Percentiles rank a stretch among this genome's conserved stretches.
Conservation (phyloP, 345 rosid species). For the Ricinus communis region DNA sequence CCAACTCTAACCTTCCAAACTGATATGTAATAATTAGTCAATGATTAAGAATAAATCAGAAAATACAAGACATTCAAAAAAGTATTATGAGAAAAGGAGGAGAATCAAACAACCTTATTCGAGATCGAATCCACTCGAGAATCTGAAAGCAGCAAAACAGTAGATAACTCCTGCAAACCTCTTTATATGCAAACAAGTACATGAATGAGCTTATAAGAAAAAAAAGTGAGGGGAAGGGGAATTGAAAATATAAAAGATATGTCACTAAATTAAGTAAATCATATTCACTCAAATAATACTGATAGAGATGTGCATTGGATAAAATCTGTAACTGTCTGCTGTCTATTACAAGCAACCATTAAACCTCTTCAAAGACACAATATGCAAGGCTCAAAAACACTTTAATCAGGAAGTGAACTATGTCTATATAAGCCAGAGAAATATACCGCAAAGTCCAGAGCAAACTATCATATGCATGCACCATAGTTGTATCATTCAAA, state of each 20-base stretch:
- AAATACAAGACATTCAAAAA: background rate
- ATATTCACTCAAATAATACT: background rate
- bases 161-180: slow-evolving; percentile 79
- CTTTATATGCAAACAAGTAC: slow-evolving; percentile 43
- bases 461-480: slow-evolving; percentile 75
- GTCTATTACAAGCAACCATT: background rate
- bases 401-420: background rate
- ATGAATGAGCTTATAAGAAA: slow-evolving; percentile 14
- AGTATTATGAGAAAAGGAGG: background rate
- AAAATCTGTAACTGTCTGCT: background rate
- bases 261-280: background rate
- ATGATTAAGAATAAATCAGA: background rate
- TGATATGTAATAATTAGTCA: background rate
- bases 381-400: background rate
- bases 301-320: background rate
- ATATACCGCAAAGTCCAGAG: slow-evolving; percentile 87
- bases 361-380: background rate
- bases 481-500: slow-evolving; percentile 68
- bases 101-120: slow-evolving; percentile 36
- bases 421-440: slow-evolving; percentile 13
- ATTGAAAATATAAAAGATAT: background rate
- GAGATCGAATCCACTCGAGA: slow-evolving; percentile 31
- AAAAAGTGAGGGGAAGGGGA: background rate
- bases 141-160: slow-evolving; percentile 40
- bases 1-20: background rate